These are phyloP conservation scores for Microstegium vimineum DNA, from an alignment of 176 grass and related monocot species.

Conservation along the genomic window DNA sequence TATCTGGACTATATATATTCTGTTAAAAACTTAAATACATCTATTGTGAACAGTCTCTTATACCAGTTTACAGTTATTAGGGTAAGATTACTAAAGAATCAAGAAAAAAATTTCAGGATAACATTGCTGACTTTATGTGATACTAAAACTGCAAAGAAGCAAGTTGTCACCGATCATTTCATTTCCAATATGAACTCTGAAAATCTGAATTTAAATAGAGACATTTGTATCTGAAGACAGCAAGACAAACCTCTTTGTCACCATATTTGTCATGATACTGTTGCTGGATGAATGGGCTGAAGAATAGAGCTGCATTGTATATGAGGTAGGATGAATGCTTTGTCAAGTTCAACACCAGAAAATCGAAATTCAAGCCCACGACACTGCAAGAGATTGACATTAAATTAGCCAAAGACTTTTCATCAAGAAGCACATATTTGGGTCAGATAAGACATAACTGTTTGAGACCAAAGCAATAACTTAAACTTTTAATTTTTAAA, in stretches of 20 bases:
- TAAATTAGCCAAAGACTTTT: conserved; percentile 17
- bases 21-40: too few species aligned
- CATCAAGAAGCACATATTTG: not conserved
- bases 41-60: too few species aligned
- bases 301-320: conserved; percentile 84
- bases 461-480: not conserved
- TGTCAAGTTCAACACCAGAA: conserved; percentile 84
- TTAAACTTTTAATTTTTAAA: not conserved
- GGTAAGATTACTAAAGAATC: too few species aligned
- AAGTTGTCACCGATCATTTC: too few species aligned
- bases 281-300: conserved; percentile 62
- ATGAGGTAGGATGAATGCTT: conserved; percentile 97
- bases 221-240: not conserved
- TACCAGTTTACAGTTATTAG: too few species aligned
- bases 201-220: not conserved
- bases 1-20: too few species aligned
- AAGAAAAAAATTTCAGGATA: too few species aligned
- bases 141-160: too few species aligned
- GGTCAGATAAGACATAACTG: not conserved
- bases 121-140: too few species aligned
- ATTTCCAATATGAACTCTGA: too few species aligned
- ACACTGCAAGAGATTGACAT: conserved; percentile 58
- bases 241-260: conserved; percentile 53
- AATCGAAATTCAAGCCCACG: conserved; percentile 89
- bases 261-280: conserved; percentile 91